Evolutionary conservation across 768 basidiomycete species (phyloP), one percentile per base, ranked within the genome.

Genomic region (Daedaleopsis sinensis): DNA sequence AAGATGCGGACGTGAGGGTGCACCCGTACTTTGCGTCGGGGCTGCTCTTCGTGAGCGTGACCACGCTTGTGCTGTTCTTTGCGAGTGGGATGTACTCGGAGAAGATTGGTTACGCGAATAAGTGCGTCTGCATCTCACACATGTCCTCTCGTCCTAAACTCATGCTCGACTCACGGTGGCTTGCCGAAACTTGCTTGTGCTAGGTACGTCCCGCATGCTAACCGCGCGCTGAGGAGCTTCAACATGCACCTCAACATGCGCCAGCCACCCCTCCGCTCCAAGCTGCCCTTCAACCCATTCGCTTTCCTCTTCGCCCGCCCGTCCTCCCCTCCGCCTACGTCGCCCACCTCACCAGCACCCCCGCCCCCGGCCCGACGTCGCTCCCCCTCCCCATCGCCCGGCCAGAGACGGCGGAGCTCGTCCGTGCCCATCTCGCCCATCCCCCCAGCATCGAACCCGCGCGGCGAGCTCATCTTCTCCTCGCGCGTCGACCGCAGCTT

Each of bases 181-280:
- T 43, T 43, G 11, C 4, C 15, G 11, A 2, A 4, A 13, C 24
- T 18, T 43, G 54, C 37, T 27, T 24, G 18, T n/a, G 8, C 3
- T 72, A 98, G 96, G 78, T 99, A 98, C 70, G 93, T 98, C 27
- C 94, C 94, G 1, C 96, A 98, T 67, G 94, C 96, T 9, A 99
- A 98, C 74, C 85, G 89, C 49, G 88, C 95, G 0, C 80, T 99
- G 15, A 86, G 96, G 18, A 91, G 89, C 19, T 90, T 98, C 74
- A 99, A 99, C 74, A 96, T 99, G 88, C 93, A 93, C 70, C 83
- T 99, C 67, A 99, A 99, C 77, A 91, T 96, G 68, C 90, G 95
- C 44, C 85, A 87, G 65, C 89, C 88, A 1, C 85, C 93, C 0
- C 76, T 91, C 16, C 81, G 84, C 36, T 85, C 89, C 12, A 86